These are phyloP conservation scores for Candida albicans DNA, from an alignment of 1,139 yeast species.

Conservation along the genomic window DNA sequence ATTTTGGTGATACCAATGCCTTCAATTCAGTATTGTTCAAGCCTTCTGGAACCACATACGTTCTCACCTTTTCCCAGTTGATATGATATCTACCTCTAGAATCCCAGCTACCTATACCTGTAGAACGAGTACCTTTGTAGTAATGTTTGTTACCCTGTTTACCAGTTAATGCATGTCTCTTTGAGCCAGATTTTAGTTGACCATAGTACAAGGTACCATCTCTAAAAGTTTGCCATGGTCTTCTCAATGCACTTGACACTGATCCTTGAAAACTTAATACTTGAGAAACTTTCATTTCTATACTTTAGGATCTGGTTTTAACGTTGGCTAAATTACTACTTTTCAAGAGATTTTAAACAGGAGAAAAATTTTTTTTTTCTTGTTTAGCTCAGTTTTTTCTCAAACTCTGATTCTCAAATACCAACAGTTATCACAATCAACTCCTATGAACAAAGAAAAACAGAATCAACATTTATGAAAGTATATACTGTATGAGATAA, in stretches of 20 bases:
- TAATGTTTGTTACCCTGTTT: constrained; percentile 92
- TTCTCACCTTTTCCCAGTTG: constrained; percentile 84
- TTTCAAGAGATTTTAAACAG: too few species aligned
- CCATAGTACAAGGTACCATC: constrained; percentile 90
- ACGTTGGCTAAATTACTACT: not conserved
- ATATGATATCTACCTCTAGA: constrained; percentile 71
- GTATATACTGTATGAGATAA: too few species aligned
- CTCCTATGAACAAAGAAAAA: too few species aligned
- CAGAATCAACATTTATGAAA: too few species aligned
- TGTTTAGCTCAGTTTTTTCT: not conserved
- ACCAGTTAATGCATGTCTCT: constrained; percentile 82
- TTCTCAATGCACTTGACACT: constrained; percentile 52
- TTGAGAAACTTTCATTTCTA: constrained; percentile 54
- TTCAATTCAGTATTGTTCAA: constrained; percentile 49
- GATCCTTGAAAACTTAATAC: constrained; percentile 56
- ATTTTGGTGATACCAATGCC: constrained; percentile 70
- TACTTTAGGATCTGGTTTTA: not conserved
- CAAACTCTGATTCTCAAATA: too few species aligned
- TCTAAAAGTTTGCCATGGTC: constrained; percentile 87
- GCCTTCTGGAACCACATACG: constrained; percentile 79
- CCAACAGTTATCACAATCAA: too few species aligned
- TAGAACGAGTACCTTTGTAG: constrained; percentile 94
- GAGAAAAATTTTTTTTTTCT: not conserved
- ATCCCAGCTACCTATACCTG: constrained; percentile 86
- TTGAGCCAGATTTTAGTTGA: constrained; percentile 70